A percentile compares a stretch with the other conserved stretches of the same genome.
These are phyloP conservation scores for Mucor ambiguus DNA, from an alignment of 371 early-diverging fungal genomes.

Conservation along the genomic window DNA sequence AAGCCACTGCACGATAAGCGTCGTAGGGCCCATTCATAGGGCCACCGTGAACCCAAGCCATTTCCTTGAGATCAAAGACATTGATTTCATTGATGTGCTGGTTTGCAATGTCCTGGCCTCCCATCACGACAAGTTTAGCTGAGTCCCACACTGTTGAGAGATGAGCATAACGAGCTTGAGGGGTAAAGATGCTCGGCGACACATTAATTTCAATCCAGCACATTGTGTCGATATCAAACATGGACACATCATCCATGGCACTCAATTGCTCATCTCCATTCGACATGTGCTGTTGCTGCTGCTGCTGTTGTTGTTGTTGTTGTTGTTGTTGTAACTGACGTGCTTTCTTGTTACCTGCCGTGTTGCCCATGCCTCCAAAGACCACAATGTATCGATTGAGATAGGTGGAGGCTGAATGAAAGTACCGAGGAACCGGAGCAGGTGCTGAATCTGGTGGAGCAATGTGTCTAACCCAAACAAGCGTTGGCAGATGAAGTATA, in stretches of 20 bases:
- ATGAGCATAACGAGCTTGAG: slow-evolving; percentile 80
- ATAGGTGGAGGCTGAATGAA: slow-evolving; percentile 75
- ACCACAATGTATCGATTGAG: slow-evolving; percentile 51
- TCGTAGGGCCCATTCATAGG: slow-evolving; percentile 70
- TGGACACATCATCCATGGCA: slow-evolving; percentile 69
- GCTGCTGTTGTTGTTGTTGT: slow-evolving; percentile 3
- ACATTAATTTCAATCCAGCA: slow-evolving; percentile 62
- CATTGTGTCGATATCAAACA: slow-evolving; percentile 65
- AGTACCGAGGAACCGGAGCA: slow-evolving; percentile 70
- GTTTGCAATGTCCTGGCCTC: slow-evolving; percentile 80
- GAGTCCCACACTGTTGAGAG: slow-evolving; percentile 56
- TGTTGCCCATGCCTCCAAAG: slow-evolving; percentile 66
- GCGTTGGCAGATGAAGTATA: slow-evolving; percentile 63
- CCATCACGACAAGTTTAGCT: slow-evolving; percentile 67
- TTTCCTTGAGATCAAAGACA: slow-evolving; percentile 66
- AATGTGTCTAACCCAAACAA: slow-evolving; percentile 64
- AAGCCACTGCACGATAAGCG: slow-evolving; percentile 74
- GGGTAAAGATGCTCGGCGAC: slow-evolving; percentile 52
- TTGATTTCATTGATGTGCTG: slow-evolving; percentile 78
- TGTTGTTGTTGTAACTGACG: slow-evolving; percentile 1
- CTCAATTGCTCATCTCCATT: slow-evolving; percentile 39
- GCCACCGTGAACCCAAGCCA: slow-evolving; percentile 66
- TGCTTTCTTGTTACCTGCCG: background rate
- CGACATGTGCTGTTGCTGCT: slow-evolving; percentile 3
- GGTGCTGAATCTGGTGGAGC: slow-evolving; percentile 44